Evolutionary conservation across 805 yeast species (phyloP), one percentile per base, ranked within the genome.

Genomic region (Metschnikowia picachoensis): DNA sequence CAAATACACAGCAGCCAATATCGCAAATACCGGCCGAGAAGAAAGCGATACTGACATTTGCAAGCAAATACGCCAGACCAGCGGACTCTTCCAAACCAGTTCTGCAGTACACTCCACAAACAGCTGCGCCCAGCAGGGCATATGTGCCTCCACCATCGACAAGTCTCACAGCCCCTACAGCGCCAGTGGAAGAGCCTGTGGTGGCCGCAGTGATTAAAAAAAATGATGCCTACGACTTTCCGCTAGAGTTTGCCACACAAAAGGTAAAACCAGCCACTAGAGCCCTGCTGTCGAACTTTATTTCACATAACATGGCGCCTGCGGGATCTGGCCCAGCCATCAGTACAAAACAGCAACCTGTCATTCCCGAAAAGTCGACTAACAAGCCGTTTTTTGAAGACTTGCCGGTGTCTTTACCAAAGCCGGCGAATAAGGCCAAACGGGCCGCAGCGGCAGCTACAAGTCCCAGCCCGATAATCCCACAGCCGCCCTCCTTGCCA

Each of bases 221-320:
- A 59, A 77, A 83, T n/a, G 88, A 84, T 65, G 89, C 90, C 0
- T 85, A 83, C 55, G 94, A 85, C 58, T 83, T 85, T 57, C 92
- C 92, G 1, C 66, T 70, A 16, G 79, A 73, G 37, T 60, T 85
- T 37, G 64, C 83, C 11, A 65, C 74, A 1, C 70, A 70, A 57
- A 56, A 49, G 53, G 35, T 68, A 47, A 51, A 71, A 61, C 67
- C 77, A 57, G 56, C 75, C 52, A 51, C 74, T 60, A 37, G 78
- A 60, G 43, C 63, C 53, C 17, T 41, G 14, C 51, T 48, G 51
- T n/a, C 48, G 12, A 37, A 30, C 16, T 20, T 37, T 14, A 32
- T 35, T 39, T 35, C 43, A 8, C 38, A 30, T 3, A 43, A 15
- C 10, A 29, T 30, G 15, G 35, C 39, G 29, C 41, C 42, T 17